Base-by-base conservation (phyloP, 306 rosid genomes). In the Abrus pulchellus region DNA sequence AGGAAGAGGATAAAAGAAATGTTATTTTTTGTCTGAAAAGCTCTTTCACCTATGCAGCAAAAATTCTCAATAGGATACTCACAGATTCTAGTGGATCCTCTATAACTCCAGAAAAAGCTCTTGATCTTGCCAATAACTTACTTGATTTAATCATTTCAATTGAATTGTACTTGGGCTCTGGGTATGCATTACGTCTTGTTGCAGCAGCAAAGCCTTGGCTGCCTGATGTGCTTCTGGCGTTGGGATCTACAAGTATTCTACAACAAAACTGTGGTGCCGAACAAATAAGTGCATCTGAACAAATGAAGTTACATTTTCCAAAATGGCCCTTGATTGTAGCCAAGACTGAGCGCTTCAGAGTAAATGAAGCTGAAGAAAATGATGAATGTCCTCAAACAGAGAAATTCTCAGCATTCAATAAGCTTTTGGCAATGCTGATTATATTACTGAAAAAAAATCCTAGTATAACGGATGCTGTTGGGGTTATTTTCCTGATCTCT, bases 151-250 rank as follows among this genome's bases (percentile, higher is more conserved):
- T 92, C 12, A 81, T 85, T 85, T 80, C 82, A 10, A 74, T 83
- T 79, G 99, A 93, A 75, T 84, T 79, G 67, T 77, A 85, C 70
- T 55, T 88, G 83, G 97, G 97, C 54, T 77, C 95, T 69, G 78
- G 79, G 68, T 77, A 87, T 57, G 97, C 97, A 41, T 84, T 86
- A 3, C 88, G 89, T 67, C 78, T 93, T 75, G 90, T 89, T 62
- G 78, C 94, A 54, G 88, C 89, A 56, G 90, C 86, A 32, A 93
- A 90, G 82, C 85, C 92, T 55, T 94, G 98, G 98, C 86, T 94
- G 54, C 98, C 98, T 8, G 97, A 92, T 90, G 84, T 92, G 77
- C 83, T 87, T 72, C 82, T 94, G 88, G 94, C 94, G 6, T 76
- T 94, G 82, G 94, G 90, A 75, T 92, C 89, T 40, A 75, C 56